phyloP scores from a whole-genome alignment of 805 yeast genomes.

The Lipomyces spencermartinsiae region DNA sequence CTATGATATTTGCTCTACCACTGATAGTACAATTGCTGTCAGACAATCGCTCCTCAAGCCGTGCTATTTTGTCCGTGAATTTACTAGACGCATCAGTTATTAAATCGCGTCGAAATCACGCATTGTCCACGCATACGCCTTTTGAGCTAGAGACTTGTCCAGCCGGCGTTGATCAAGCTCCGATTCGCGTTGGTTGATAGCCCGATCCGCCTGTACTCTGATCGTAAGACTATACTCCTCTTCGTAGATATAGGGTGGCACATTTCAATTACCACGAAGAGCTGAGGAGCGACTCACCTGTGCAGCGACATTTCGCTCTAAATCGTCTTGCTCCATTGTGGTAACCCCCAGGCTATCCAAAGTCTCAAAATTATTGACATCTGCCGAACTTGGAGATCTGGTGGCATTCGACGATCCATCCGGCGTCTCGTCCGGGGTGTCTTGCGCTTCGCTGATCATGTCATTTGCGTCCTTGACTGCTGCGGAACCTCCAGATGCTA shows the following conservation, averaged over 20 bases:
- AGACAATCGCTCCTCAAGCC: constrained; percentile 56
- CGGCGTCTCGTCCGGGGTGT: background rate
- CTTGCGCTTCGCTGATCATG: background rate
- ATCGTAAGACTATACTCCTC: constrained; percentile 26
- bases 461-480: background rate
- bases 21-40: constrained; percentile 69
- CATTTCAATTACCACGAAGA: too few species aligned
- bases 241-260: background rate
- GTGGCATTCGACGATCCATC: background rate
- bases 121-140: constrained; percentile 37
- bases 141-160: constrained; percentile 64
- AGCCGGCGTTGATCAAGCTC: constrained; percentile 79
- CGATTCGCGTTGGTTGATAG: constrained; percentile 64
- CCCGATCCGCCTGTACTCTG: constrained; percentile 62
- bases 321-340: constrained; percentile 76
- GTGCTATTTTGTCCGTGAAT: constrained; percentile 52
- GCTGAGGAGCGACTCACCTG: constrained; percentile 38
- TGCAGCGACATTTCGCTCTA: constrained; percentile 74
- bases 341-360: constrained; percentile 57
- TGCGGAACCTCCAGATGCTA: background rate
- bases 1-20: constrained; percentile 59
- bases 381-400: background rate
- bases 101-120: background rate
- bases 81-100: constrained; percentile 42
- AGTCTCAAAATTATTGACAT: constrained; percentile 16